Conservation (phyloP, 768 basidiomycete genomes). For the Cyathus striatus region DNA sequence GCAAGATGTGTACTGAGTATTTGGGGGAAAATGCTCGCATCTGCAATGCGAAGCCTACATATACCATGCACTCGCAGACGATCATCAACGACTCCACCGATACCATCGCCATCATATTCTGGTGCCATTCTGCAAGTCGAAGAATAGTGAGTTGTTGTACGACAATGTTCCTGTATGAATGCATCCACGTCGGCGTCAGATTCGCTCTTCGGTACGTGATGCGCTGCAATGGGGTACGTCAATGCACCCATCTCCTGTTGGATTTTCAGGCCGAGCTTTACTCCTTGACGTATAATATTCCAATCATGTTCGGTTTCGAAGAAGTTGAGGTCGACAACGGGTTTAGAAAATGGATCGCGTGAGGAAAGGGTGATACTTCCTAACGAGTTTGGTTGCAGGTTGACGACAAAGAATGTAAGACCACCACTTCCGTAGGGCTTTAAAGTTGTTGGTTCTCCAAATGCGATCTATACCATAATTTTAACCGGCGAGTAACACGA, state of each 20-base stretch:
- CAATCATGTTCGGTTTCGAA: slow-evolving; percentile 19
- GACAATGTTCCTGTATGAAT: slow-evolving; percentile 14
- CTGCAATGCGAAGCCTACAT: neutral
- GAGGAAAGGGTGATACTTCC: slow-evolving; percentile 18
- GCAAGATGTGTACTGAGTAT: neutral
- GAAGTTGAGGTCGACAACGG: slow-evolving; percentile 22
- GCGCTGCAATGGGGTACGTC: slow-evolving; percentile 15
- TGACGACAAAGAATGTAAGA: slow-evolving; percentile 13
- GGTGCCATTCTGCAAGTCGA: slow-evolving; percentile 32
- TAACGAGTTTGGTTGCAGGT: slow-evolving; percentile 14
- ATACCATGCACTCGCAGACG: neutral
- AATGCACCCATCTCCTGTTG: slow-evolving; percentile 12
- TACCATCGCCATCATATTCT: slow-evolving; percentile 13
- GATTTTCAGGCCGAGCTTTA: slow-evolving; percentile 16
- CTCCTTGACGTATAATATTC: slow-evolving; percentile 15
- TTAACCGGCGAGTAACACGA: neutral
- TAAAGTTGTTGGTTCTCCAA: too few species aligned
- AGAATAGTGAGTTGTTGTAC: slow-evolving; percentile 28
- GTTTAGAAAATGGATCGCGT: slow-evolving; percentile 19
- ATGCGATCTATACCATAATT: slow-evolving; percentile 4
- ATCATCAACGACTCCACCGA: neutral
- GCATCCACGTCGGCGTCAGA: slow-evolving; percentile 22
- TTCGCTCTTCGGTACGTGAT: slow-evolving; percentile 17
- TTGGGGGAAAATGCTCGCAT: neutral
- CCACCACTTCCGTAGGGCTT: slow-evolving; percentile 13